Conservation (phyloP, 2,329 filamentous ascomycete species). For the Nothophoma quercina region DNA sequence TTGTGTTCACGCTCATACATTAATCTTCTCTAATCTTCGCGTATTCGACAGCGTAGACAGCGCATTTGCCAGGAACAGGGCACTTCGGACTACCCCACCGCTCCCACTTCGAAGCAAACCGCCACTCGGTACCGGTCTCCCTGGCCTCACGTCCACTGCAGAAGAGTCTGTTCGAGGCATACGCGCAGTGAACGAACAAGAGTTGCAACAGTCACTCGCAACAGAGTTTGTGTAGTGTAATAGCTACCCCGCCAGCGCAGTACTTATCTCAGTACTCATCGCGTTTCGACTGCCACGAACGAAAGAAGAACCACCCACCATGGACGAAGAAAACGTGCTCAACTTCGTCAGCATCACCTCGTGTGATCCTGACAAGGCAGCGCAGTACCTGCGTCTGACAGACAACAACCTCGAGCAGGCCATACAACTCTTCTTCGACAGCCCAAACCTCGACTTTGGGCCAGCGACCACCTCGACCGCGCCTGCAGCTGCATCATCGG, state of each 20-base stretch:
- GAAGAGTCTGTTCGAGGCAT: neutral
- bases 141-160: neutral
- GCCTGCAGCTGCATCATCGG: slow-evolving; percentile 47
- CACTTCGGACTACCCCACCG: slow-evolving; percentile 23
- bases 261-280: slow-evolving; percentile 8
- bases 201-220: neutral
- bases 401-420: slow-evolving; percentile 85
- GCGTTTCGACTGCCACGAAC: neutral
- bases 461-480: slow-evolving; percentile 47
- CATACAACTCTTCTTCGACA: slow-evolving; percentile 89
- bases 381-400: slow-evolving; percentile 84
- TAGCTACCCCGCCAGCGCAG: slow-evolving; percentile 11
- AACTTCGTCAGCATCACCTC: slow-evolving; percentile 85
- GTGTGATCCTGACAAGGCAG: slow-evolving; percentile 74
- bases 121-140: slow-evolving; percentile 13
- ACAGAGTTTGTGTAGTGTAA: neutral
- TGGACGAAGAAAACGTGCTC: slow-evolving; percentile 67
- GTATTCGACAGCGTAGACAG: neutral
- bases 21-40: neutral
- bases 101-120: slow-evolving; percentile 21
- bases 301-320: slow-evolving; percentile 23
- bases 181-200: neutral
- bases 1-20: neutral
- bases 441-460: slow-evolving; percentile 72
- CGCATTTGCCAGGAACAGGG: slow-evolving; percentile 1